Evolutionary conservation across 225 moss, liverwort and hornwort genomes (phyloP), one percentile per base, ranked within the genome.

Genomic region (Marchantia polymorpha): DNA sequence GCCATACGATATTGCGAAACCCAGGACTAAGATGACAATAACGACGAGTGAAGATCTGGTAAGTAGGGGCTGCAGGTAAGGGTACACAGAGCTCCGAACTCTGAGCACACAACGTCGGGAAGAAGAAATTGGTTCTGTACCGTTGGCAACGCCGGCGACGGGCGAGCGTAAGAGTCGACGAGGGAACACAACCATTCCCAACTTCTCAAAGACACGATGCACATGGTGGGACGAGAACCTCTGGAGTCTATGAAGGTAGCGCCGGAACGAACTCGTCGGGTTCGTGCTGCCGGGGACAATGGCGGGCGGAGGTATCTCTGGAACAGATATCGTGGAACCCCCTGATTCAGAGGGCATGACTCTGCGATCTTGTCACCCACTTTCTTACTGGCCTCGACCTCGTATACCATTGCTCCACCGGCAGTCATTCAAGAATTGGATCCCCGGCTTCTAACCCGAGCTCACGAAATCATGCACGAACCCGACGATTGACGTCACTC

Each of bases 381-480:
- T 71, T 5, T 50, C 25, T 46, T 19, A 1, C 46, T 69, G 39
- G 19, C 70, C 70, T 17, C 31, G n/a, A 48, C 48, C 70, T 70
- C 49, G 71, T 20, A 49, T 50, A 71, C 49, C 71, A 23, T 49
- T 50, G 71, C 71, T 71, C 71, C 71, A 71, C 50, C 49, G n/a
- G 39, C n/a, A 20, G 12, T 71, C 50, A 22, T 23, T 22, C 23
- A n/a, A 49, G 22, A 49, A n/a, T 8, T 22, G 3, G 49, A 14
- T 9, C 7, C 22, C 69, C 19, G 7, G 71, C 7, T 10, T 47
- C 71, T 3, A 50, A 20, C 23, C n/a, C 71, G n/a, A 70, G 48
- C 70, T 70, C 70, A 39, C 70, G 10, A 22, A 48, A 70, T 7
- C n/a, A 70, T 48, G 3, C 48, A 22, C 22, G 48, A 20, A 39